Evolutionary conservation across 768 basidiomycete genomes (phyloP), one percentile per base, ranked within the genome.

Genomic region (Boletus tylopilopsis): DNA sequence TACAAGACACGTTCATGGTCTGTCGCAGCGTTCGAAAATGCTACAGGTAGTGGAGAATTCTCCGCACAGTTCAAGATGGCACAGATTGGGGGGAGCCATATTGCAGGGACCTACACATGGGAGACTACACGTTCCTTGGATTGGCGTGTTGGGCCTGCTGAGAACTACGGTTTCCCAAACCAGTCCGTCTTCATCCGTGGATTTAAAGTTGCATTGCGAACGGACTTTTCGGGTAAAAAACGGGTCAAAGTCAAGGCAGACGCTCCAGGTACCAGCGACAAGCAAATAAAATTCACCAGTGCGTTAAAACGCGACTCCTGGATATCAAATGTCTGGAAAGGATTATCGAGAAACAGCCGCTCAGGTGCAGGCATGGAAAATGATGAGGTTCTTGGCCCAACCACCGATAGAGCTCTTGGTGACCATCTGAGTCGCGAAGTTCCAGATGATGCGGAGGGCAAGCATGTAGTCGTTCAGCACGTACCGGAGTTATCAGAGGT

Each of bases 161-260:
- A 24, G 0, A 11, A 39, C 2, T 27, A 36, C n/a, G 45, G 25
- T 0, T 18, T 24, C 0, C 45, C 55, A 6, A 66, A 66, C 18
- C 67, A 68, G 37, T 23, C 56, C 2, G 52, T 67, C 1, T 67
- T 68, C 16, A 61, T 68, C 9, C 57, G 54, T 5, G 66, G 66
- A 7, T 60, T 60, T 34, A 65, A 60, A 21, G 50, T 63, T 12
- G 58, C 61, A 11, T 15, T 55, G 1, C 51, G 61, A 8, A 22
- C 30, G 0, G 37, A 34, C 0, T 3, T 49, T 1, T 22, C 51
- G 1, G 41, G 49, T 15, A 21, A 19, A 3, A 62, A 11, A 13
- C 19, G 36, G 40, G 33, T 51, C 13, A 19, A 37, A 3, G 48
- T 53, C 25, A 42, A 42, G 12, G 40, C 23, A 8, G 51, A 19